These are phyloP conservation scores for Trichoderma arundinaceum DNA, from an alignment of 2,329 filamentous ascomycete genomes.

Conservation along the genomic window DNA sequence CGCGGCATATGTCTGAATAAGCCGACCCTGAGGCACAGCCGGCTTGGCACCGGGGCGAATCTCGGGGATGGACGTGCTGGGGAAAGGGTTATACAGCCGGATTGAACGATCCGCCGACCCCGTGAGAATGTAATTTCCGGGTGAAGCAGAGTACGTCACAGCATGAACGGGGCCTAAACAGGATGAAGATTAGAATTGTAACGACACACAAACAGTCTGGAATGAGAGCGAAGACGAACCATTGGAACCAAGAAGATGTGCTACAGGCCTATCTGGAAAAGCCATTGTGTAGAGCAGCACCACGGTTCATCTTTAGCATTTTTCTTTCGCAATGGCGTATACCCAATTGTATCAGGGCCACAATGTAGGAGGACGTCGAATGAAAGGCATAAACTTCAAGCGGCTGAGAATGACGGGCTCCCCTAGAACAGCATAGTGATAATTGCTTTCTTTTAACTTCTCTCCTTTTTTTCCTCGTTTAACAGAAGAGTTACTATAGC, in stretches of 20 bases:
- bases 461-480: neutral
- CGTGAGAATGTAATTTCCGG: slow-evolving; percentile 80
- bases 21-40: slow-evolving; percentile 55
- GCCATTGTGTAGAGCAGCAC: slow-evolving; percentile 45
- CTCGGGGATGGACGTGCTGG: slow-evolving; percentile 49
- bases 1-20: slow-evolving; percentile 86
- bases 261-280: slow-evolving; percentile 56
- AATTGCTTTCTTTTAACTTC: neutral
- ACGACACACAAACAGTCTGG: neutral
- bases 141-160: slow-evolving; percentile 72
- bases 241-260: slow-evolving; percentile 64
- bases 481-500: no score
- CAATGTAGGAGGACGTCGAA: slow-evolving; percentile 7
- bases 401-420: neutral
- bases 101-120: slow-evolving; percentile 85
- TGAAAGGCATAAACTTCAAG: neutral
- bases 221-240: slow-evolving; percentile 48
- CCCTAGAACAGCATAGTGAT: slow-evolving; percentile 3
- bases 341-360: neutral
- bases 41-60: slow-evolving; percentile 36
- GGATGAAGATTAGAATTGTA: neutral
- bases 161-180: slow-evolving; percentile 72
- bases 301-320: slow-evolving; percentile 39
- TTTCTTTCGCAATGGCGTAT: slow-evolving; percentile 1
- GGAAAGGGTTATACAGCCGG: slow-evolving; percentile 81